Conservation (phyloP, 2,329 filamentous ascomycete genomes). For the Pseudocercospora vitis region DNA sequence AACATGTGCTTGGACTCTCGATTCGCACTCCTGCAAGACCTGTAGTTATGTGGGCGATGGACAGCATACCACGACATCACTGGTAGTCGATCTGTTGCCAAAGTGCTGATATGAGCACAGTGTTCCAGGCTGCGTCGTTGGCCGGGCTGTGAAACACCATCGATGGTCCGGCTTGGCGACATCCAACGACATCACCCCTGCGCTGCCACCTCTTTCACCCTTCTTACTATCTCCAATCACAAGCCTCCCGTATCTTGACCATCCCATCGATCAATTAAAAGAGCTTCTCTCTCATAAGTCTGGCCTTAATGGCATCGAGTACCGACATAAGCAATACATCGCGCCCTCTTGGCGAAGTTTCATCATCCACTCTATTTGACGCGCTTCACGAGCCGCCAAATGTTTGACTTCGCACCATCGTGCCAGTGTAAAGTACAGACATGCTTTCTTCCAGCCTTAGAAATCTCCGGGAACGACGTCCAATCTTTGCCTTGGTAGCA, state of each 20-base stretch:
- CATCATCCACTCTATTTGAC: not conserved
- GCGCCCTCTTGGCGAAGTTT: conserved; percentile 1
- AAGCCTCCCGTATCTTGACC: too few relatives aligned
- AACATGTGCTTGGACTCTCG: too few relatives aligned
- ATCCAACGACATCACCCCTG: not conserved
- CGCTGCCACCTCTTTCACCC: not conserved
- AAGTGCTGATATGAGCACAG: too few relatives aligned
- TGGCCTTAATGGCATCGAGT: too few relatives aligned
- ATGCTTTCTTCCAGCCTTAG: not conserved
- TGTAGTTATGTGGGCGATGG: too few relatives aligned
- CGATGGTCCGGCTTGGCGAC: not conserved
- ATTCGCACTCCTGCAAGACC: too few relatives aligned
- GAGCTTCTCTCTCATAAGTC: too few relatives aligned
- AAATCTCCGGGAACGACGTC: conserved; percentile 1
- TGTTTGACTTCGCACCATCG: not conserved
- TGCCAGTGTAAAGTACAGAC: not conserved
- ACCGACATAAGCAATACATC: not conserved
- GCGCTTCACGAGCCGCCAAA: not conserved
- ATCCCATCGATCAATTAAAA: too few relatives aligned
- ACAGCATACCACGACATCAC: too few relatives aligned
- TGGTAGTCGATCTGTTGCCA: too few relatives aligned
- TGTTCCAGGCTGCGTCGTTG: too few relatives aligned
- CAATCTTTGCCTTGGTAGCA: not conserved
- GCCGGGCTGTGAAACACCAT: too few relatives aligned
- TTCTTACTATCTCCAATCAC: not conserved